phyloP scores from a whole-genome alignment of 2,329 filamentous ascomycete genomes.

The Diaporthe ilicicola region DNA sequence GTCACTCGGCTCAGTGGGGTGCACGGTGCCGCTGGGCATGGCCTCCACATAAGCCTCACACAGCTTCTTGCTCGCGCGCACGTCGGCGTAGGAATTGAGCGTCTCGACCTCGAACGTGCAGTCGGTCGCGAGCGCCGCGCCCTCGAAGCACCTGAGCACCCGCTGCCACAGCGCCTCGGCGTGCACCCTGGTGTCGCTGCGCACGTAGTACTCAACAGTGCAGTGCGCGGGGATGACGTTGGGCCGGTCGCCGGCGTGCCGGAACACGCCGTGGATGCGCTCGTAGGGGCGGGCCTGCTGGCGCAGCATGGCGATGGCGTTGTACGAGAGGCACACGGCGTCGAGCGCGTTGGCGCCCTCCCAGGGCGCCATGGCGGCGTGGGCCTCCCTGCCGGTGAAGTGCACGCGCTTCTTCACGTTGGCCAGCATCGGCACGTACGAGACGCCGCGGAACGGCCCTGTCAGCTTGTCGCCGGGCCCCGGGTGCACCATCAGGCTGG shows the following conservation, averaged over 20 bases:
- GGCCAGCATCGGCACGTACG: conserved; percentile 40
- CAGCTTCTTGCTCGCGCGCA: conserved; percentile 32
- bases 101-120: conserved; percentile 41
- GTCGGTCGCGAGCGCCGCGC: conserved; percentile 46
- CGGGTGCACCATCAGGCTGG: conserved; percentile 53
- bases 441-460: conserved; percentile 35
- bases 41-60: conserved; percentile 40
- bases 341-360: conserved; percentile 60
- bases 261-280: conserved; percentile 59
- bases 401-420: conserved; percentile 47
- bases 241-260: conserved; percentile 46
- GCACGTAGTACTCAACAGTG: conserved; percentile 53
- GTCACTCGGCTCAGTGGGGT: conserved; percentile 39
- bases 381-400: conserved; percentile 54
- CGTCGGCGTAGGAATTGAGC: conserved; percentile 44
- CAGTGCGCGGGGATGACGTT: conserved; percentile 49
- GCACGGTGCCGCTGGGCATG: conserved; percentile 42
- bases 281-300: conserved; percentile 59
- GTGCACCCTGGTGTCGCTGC: conserved; percentile 49
- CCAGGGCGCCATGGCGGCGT: conserved; percentile 58
- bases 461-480: conserved; percentile 37
- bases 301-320: conserved; percentile 53
- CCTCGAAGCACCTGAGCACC: conserved; percentile 45
- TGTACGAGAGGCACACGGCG: conserved; percentile 52
- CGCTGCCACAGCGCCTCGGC: conserved; percentile 43